Evolutionary conservation across 1,284 basidiomycete species (phyloP), one percentile per base, ranked within the genome.

Genomic region (Cutaneotrichosporon cyanovorans): DNA sequence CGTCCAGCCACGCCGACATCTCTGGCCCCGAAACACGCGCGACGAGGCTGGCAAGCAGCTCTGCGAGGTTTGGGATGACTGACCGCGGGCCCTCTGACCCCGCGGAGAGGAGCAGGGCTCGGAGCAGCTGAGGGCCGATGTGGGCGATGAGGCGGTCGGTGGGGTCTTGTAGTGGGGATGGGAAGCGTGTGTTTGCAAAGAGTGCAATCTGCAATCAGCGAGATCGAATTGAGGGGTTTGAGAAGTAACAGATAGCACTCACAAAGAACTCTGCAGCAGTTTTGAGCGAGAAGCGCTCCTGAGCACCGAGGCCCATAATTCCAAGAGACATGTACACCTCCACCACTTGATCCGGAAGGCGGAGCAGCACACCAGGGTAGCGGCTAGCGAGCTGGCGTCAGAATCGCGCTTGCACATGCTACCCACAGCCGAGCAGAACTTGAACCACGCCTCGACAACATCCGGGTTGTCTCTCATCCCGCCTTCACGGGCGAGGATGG

Each of bases 211-310:
- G 53, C 1, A 22, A 9, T 31, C 9, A 43, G 46, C 18, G 28
- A 15, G 34, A 15, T 19, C 35, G 32, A 10, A 12, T 5, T 12
- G 10, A 9, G 5, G 20, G n/a, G n/a, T 11, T 3, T 30, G 14
- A 33, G 21, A 10, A 21, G 18, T 8, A 14, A 16, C 32, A 16
- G 10, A 28, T n/a, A n/a, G n/a, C n/a, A 69, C 83, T 45, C 52
- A 88, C 87, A 57, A 91, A 71, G 67, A 91, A 92, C 37, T 78
- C 83, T 55, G 83, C 84, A 1, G 85, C 84, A 1, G 84, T 78
- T 7, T 86, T 85, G 6, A 92, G 74, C 0, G 87, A 88, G 68
- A 91, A 92, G 33, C 88, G 78, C 61, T 92, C 88, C 68, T 88
- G 87, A 8, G 90, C 69, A 0, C 81, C 74, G 11, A 92, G 72